Base-by-base conservation (phyloP, 768 basidiomycete species). In the Suillus bovinus region DNA sequence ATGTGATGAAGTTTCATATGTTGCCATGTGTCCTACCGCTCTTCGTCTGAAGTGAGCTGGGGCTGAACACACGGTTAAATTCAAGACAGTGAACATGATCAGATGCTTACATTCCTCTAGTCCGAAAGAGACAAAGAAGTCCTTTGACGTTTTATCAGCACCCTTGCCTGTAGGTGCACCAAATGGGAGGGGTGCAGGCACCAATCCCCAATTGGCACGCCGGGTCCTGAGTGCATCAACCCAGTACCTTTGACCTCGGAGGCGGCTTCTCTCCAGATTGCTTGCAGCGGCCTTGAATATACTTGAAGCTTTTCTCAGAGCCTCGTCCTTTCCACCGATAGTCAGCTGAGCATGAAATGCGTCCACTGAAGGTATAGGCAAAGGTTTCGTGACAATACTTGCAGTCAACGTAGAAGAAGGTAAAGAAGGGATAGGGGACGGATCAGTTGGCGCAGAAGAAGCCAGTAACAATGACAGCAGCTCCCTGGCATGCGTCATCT, bases 291-390 rank as follows among this genome's bases (percentile, higher is more conserved):
- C 72, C 68, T 86, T 90, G 65, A 93, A 89, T 1, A 93, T 76
- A 60, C 81, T 78, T 0, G 90, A 83, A 27, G 93, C 91, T 64
- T 89, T 87, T 66, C 93, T 77, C 38, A 94, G 74, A 0, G 91
- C 85, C 70, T 88, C 86, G 62, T 94, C 93, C 74, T 94, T 94
- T 36, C 88, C 86, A 0, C 93, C 91, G 52, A 91, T 81, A 7
- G 83, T 80, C 7, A 92, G 74, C 63, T 91, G 90, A 1, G 87
- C 77, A 72, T 91, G 85, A 72, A 91, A 90, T 2, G 87, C 84
- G 59, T 86, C 83, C 2, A 92, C 83, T 0, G 91, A 90, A 8
- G 77, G 67, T 36, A 90, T 86, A 6, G 85, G 78, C n/a, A 84
- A 70, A 22, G 86, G 88, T 68, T 90, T 90, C 10, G 84, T 81